Evolutionary conservation across 768 basidiomycete species (phyloP), one percentile per base, ranked within the genome.

Genomic region (Xanthoconium purpureum): DNA sequence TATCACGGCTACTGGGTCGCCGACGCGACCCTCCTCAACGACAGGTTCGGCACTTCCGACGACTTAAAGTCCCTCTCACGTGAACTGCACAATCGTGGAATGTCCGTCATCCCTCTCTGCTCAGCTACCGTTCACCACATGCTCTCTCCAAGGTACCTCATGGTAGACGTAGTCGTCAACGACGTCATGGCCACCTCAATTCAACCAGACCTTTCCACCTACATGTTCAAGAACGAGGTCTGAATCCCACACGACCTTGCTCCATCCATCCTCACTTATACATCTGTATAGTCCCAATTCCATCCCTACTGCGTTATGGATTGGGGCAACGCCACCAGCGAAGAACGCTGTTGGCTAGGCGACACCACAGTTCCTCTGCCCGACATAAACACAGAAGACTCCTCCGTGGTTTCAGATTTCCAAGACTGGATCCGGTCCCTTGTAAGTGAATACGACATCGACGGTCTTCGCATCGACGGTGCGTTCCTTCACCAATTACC

Each of bases 1-100:
- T 94, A 94, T 72, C 91, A 92, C 63, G 91, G 91, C 17, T 92
- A 93, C 72, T 93, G 91, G 90, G 78, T 84, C 32, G 79, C 83
- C 50, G 85, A 93, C 68, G 78, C 87, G 30, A 75, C 83, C 56
- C 63, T 79, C 59, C 77, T 93, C 39, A 93, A 92, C 71, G 64
- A 75, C 47, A 81, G 78, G 50, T 93, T 91, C 62, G 91, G 91
- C 28, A 83, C 86, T 2, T 73, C 83, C 1, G 80, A 84, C 54
- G 91, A 93, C 65, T 78, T 93, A 49, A 86, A 84, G 61, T 77
- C 77, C 11, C 82, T 93, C 48, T 81, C 82, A 15, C 67, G 70
- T 20, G 89, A 85, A 50, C 65, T 92, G 8, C 91, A 94, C 71
- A 71, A 75, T 12, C 81, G 88, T 36, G 81, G 80, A 52, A 94